phyloP scores from a whole-genome alignment of 192 early-diverging fungal species.

The Chytriomyces confervae region DNA sequence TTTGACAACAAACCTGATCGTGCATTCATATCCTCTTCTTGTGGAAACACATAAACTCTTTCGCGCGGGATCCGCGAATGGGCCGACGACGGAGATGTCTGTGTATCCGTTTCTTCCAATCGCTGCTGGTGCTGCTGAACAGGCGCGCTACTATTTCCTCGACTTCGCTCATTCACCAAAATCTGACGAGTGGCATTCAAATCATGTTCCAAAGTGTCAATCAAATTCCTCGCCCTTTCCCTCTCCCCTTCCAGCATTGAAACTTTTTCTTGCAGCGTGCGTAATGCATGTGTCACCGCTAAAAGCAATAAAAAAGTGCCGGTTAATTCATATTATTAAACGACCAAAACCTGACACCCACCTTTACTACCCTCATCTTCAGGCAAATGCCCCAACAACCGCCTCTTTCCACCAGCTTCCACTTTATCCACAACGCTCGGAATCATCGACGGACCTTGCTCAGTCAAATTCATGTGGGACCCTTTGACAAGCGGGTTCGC shows the following conservation, averaged over 20 bases:
- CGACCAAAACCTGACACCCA: neutral
- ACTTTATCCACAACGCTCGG: slow-evolving; percentile 37
- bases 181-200: slow-evolving; percentile 31
- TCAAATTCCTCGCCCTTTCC: slow-evolving; percentile 42
- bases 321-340: neutral
- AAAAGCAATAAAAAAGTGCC: neutral
- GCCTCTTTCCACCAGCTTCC: slow-evolving; percentile 9
- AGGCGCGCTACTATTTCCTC: slow-evolving; percentile 10
- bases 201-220: slow-evolving; percentile 49
- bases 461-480: slow-evolving; percentile 25
- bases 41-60: too few species aligned
- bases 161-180: slow-evolving; percentile 28
- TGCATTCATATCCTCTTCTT: too few species aligned
- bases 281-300: slow-evolving; percentile 52
- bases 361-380: slow-evolving; percentile 34
- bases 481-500: slow-evolving; percentile 25
- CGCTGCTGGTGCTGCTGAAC: neutral
- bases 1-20: too few species aligned
- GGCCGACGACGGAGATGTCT: neutral
- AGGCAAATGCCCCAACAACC: slow-evolving; percentile 21
- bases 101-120: neutral
- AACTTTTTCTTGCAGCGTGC: slow-evolving; percentile 59
- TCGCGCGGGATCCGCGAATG: neutral
- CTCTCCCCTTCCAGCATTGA: slow-evolving; percentile 52
- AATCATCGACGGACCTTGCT: slow-evolving; percentile 36